These are phyloP conservation scores for Tylopilus vinaceipallidus DNA, from an alignment of 768 basidiomycete genomes.

Conservation along the genomic window DNA sequence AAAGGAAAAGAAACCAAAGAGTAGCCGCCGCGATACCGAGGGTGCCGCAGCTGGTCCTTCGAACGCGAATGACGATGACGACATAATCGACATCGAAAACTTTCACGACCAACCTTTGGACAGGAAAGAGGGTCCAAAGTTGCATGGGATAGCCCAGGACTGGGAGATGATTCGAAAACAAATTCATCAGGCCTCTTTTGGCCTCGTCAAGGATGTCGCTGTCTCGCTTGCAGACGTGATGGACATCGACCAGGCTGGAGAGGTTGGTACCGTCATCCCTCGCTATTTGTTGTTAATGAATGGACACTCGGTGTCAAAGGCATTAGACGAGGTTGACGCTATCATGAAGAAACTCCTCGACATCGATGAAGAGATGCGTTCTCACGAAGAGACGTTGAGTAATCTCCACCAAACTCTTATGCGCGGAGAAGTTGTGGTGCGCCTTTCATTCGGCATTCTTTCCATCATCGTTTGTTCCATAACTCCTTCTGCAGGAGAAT, in stretches of 20 bases:
- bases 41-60: constrained; percentile 23
- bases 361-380: constrained; percentile 56
- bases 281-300: not conserved
- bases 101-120: constrained; percentile 68
- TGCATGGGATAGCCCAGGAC: constrained; percentile 58
- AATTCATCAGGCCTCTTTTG: constrained; percentile 43
- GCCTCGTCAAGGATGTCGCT: constrained; percentile 51
- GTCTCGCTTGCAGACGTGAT: constrained; percentile 60
- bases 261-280: constrained; percentile 38
- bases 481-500: constrained; percentile 42
- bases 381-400: constrained; percentile 52
- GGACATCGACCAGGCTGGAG: constrained; percentile 49
- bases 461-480: not conserved
- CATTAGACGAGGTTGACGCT: constrained; percentile 56
- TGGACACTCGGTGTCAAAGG: constrained; percentile 37
- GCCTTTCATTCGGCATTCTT: constrained; percentile 20
- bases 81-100: constrained; percentile 56
- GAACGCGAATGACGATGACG: constrained; percentile 38
- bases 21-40: constrained; percentile 20
- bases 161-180: constrained; percentile 57
- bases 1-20: constrained; percentile 33
- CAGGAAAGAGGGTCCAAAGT: constrained; percentile 47
- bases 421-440: constrained; percentile 57
- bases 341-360: constrained; percentile 72
- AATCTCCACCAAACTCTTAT: constrained; percentile 56